Percentiles rank a stretch among this genome's conserved stretches.
Conservation (phyloP, 2,329 filamentous ascomycete species). For the Remersonia thermophila region DNA sequence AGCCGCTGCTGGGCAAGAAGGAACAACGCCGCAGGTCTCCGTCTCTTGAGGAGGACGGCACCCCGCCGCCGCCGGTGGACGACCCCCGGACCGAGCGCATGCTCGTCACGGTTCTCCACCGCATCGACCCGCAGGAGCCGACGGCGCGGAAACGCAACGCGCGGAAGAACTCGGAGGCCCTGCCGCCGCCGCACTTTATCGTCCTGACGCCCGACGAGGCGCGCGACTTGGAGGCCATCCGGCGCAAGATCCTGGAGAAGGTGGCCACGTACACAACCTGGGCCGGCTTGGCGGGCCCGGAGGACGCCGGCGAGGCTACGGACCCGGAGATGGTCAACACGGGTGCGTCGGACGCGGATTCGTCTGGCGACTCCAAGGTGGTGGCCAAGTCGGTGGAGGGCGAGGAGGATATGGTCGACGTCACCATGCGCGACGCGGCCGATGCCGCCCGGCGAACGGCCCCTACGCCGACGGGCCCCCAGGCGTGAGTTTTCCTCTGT, state of each 20-base stretch:
- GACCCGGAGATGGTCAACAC: conserved; percentile 59
- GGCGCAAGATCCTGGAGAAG: conserved; percentile 67
- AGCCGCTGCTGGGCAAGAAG: conserved; percentile 26
- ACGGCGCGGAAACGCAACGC: conserved; percentile 5
- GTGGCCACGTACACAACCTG: conserved; percentile 66
- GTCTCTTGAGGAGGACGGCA: conserved; percentile 36
- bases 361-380: conserved; percentile 57
- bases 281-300: conserved; percentile 44
- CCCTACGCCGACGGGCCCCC: conserved; percentile 9
- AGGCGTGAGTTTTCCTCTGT: too few species aligned
- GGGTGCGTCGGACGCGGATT: conserved; percentile 46
- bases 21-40: conserved; percentile 29
- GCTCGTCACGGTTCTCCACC: conserved; percentile 60
- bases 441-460: conserved; percentile 22
- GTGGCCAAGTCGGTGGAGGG: conserved; percentile 70
- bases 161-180: conserved; percentile 9
- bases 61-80: conserved; percentile 31
- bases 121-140: conserved; percentile 27
- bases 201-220: conserved; percentile 63
- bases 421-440: conserved; percentile 62
- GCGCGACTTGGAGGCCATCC: conserved; percentile 53
- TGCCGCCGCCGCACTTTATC: conserved; percentile 54
- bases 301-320: conserved; percentile 37
- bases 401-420: conserved; percentile 82
- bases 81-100: conserved; percentile 52